Percentiles rank a stretch among this genome's conserved stretches.
These are phyloP conservation scores for Apiospora koreana DNA, from an alignment of 2,329 filamentous ascomycete species.

Conservation along the genomic window DNA sequence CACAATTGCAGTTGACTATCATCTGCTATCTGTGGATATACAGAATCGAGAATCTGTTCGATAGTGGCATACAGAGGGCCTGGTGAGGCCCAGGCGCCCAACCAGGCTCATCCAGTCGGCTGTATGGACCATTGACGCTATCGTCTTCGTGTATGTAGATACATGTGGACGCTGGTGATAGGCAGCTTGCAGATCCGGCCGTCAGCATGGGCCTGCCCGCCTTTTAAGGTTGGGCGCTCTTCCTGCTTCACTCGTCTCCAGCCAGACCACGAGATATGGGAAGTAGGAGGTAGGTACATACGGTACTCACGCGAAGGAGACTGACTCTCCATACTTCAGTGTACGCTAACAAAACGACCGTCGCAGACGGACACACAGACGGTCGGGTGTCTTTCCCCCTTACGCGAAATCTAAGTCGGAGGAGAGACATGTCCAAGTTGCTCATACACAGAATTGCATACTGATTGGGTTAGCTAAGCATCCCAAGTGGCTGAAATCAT, in stretches of 20 bases:
- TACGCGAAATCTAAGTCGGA: not conserved
- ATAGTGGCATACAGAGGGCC: not conserved
- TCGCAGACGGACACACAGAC: not conserved
- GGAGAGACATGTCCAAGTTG: not conserved
- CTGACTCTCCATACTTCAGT: not conserved
- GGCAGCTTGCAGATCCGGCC: constrained; percentile 6
- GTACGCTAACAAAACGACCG: not conserved
- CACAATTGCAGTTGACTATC: not conserved
- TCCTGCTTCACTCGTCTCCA: not conserved
- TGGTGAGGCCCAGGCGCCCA: constrained; percentile 3
- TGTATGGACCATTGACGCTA: not conserved
- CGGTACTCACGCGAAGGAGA: not conserved
- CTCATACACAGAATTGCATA: not conserved
- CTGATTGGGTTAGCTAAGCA: not conserved
- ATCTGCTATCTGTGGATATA: not conserved
- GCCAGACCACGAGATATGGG: not conserved
- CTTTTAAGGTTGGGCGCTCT: constrained; percentile 7
- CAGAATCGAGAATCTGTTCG: not conserved
- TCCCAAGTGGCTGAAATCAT: not conserved
- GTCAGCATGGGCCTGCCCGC: constrained; percentile 4
- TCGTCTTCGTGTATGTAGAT: not conserved
- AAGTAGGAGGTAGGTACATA: too few relatives aligned
- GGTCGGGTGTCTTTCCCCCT: not conserved
- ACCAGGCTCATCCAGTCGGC: not conserved
- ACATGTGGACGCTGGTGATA: constrained; percentile 8